A percentile compares a stretch with the other conserved stretches of the same genome.
Evolutionary conservation across 2,329 filamentous ascomycete species (phyloP).

Genomic region (Talaromyces sp.): DNA sequence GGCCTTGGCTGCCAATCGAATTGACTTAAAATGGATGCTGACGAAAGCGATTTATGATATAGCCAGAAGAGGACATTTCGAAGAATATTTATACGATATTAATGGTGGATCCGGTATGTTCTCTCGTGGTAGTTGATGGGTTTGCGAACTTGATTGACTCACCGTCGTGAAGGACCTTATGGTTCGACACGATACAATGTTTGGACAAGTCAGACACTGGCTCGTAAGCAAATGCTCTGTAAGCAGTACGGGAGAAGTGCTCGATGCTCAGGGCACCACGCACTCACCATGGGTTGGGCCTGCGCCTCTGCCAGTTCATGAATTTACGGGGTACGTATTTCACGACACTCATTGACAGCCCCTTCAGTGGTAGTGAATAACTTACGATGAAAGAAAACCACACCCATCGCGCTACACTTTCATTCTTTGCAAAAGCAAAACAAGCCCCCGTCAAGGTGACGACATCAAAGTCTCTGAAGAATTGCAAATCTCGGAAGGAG

Average conservation of each 20-base stretch:
- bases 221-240: conserved; percentile 13
- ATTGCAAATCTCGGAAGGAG: background rate
- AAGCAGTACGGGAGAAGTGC: conserved; percentile 5
- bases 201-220: conserved; percentile 20
- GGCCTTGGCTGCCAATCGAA: background rate
- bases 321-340: conserved; percentile 12
- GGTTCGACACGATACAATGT: conserved; percentile 15
- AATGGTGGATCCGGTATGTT: conserved; percentile 13
- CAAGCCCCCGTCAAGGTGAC: background rate
- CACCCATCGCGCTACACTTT: conserved; percentile 20
- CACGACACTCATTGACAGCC: too few species aligned
- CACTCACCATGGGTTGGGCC: conserved; percentile 17
- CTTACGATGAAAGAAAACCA: conserved; percentile 9
- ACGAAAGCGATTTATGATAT: background rate
- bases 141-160: background rate
- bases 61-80: background rate
- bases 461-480: background rate
- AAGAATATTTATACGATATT: conserved; percentile 2
- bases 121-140: too few species aligned
- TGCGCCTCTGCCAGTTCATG: conserved; percentile 15
- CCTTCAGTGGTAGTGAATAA: too few species aligned
- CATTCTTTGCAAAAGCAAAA: conserved; percentile 13
- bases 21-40: background rate
- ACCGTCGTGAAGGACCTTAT: conserved; percentile 12
- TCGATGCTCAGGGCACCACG: background rate